Percentiles rank a stretch among this genome's conserved stretches.
These are phyloP conservation scores for Psilocybe sp. DNA, from an alignment of 768 basidiomycete species.

Conservation along the genomic window DNA sequence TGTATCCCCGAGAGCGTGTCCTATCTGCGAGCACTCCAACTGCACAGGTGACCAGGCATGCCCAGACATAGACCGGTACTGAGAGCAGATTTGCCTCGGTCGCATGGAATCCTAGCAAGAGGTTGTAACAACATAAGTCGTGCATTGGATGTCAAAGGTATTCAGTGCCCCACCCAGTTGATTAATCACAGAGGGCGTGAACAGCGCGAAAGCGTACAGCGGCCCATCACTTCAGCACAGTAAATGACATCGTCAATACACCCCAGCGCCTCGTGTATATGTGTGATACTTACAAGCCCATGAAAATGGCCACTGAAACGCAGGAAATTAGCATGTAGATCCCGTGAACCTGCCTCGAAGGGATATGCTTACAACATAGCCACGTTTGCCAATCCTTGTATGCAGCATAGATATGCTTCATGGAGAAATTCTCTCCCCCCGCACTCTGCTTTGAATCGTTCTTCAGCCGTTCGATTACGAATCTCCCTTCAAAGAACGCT, in stretches of 20 bases:
- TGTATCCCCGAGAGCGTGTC: constrained; percentile 50
- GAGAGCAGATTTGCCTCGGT: constrained; percentile 74
- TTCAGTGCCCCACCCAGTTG: constrained; percentile 37
- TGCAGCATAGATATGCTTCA: constrained; percentile 56
- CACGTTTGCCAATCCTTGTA: constrained; percentile 74
- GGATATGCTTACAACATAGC: constrained; percentile 51
- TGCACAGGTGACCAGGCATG: constrained; percentile 62
- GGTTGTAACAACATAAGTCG: not conserved
- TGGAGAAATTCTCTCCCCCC: constrained; percentile 55
- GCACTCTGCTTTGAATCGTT: constrained; percentile 67
- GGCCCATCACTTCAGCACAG: constrained; percentile 47
- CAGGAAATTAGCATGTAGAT: not conserved
- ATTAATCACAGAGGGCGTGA: constrained; percentile 54
- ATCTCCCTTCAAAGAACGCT: constrained; percentile 39
- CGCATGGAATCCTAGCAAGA: constrained; percentile 47
- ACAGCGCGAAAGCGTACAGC: constrained; percentile 47
- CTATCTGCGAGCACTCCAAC: constrained; percentile 67
- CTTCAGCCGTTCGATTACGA: constrained; percentile 62
- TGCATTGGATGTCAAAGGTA: not conserved
- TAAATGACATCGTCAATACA: constrained; percentile 3
- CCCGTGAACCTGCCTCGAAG: not conserved
- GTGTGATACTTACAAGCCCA: constrained; percentile 53
- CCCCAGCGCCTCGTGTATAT: not conserved
- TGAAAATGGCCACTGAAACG: constrained; percentile 61
- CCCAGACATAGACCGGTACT: constrained; percentile 76